Base-by-base conservation (phyloP, 345 rosid species). In the Barbarea vulgaris region DNA sequence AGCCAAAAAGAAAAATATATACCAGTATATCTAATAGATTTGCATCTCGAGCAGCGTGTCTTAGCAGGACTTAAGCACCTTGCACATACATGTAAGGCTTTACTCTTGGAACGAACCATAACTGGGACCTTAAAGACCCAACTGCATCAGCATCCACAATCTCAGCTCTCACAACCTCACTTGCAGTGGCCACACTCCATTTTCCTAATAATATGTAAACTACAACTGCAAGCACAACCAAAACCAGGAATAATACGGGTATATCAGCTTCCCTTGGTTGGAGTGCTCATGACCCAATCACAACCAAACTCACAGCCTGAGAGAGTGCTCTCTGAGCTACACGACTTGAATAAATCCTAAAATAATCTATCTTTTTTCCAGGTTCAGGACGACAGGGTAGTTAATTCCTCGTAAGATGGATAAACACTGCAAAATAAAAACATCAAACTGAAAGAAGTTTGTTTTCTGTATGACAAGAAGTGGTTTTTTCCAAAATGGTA, bases 261-360 rank as follows among this genome's bases (percentile, higher is more conserved):
- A 90, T 60, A 78, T 90, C 91, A 77, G 89, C 88, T 85, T 80
- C 93, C 88, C 90, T 88, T 85, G 96, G 91, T 83, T 90, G 86
- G 54, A 90, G 96, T 25, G 28, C 28, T 25, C 28, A 25, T 25
- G 28, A 25, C 28, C 28, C 28, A 25, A 25, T 25, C 28, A 25
- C 25, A 24, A 24, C 25, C 25, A 24, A 24, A 24, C 25, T 24
- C 25, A 24, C 28, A 25, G 28, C 28, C 4, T 25, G 28, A 25
- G 28, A 25, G 63, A 70, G 70, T 59, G 9, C 79, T 74, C 61
- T 48, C 54, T 28, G 65, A 63, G 75, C 84, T 79, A 79, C 66
- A 73, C 42, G 50, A 64, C 42, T 17, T 61, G 73, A 76, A 37
- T 36, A 70, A 57, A 59, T 58, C 54, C 39, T 67, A 47, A 25